Base-by-base conservation (phyloP, 2,329 filamentous ascomycete genomes). In the Trichoderma citrinoviride region DNA sequence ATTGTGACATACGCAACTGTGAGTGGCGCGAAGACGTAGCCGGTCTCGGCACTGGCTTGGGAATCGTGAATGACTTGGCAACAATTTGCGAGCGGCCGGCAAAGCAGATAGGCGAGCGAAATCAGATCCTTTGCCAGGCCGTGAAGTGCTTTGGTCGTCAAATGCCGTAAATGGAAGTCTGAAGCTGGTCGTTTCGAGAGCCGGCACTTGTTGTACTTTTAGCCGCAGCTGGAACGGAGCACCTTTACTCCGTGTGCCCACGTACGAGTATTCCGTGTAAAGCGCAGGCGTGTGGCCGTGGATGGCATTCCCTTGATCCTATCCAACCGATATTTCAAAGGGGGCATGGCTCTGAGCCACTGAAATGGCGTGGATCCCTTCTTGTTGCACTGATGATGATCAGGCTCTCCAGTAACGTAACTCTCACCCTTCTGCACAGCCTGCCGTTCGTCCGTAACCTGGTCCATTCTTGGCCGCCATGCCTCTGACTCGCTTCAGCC, bases 211-310 rank as follows among this genome's bases (percentile, higher is more conserved):
- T 52, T 52, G 21, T 41, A 3, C 7, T 41, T 61, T 49, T 50
- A 61, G 57, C 29, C 44, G 44, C 29, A 49, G 17, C 33, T 55
- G 44, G 57, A 61, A 29, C 46, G 57, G 57, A 61, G 57, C 33
- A 41, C 44, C 57, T 61, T 58, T 58, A 46, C 55, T 58, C 55
- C 55, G 55, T n/a, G n/a, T 19, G 5, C 25, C 40, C 40, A 44
- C n/a, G 41, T 33, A 19, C 49, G 5, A n/a, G 27, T 37, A 12
- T 41, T 40, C 19, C 29, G 12, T 46, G 27, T 40, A 44, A 56
- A 57, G 23, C 29, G 29, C 29, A 37, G 29, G 33, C 33, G 49
- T 33, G 37, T 49, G 33, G 19, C 21, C 49, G 15, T 25, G 29
- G 25, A 40, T 37, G 10, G 27, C 43, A 40, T 21, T 17, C 10